Base-by-base conservation (phyloP, 1,284 basidiomycete genomes). In the Heimioporus punctisporus region DNA sequence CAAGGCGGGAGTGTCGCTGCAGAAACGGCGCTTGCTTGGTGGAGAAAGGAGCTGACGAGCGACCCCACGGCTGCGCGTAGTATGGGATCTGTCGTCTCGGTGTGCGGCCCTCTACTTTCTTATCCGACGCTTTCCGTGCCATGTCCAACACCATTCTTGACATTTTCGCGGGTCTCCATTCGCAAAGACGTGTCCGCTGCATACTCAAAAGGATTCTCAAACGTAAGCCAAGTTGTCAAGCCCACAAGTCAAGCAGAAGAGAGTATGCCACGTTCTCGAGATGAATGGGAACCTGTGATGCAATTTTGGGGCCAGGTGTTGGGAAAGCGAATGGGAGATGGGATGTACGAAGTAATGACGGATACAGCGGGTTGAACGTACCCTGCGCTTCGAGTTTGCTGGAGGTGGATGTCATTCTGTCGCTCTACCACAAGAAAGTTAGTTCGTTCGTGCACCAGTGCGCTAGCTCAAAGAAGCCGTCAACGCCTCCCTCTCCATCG, bases 221-320 rank as follows among this genome's bases (percentile, higher is more conserved):
- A 64, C 25, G 74, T 88, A 15, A 70, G 64, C 30, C 83, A 90
- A 54, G 75, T 77, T 14, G 46, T 56, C 0, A 66, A 58, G 26
- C 26, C 52, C 8, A 57, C 47, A 15, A 21, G 21, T 50, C 56
- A 51, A 31, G 56, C 48, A 30, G 66, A 65, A 5, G 70, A 68
- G 52, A 85, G 83, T 4, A 96, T 96, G 93, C 92, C 90, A 5
- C 72, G 78, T 19, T 86, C 84, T n/a, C 60, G 75, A 59, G 82
- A 84, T 10, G 92, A 95, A 64, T 95, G 92, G 91, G 81, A 83
- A 61, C 85, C 85, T 2, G 81, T 95, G 46, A 94, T 96, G 90
- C 75, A 78, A 55, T 95, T 95, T 70, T 96, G 93, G 93, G 90
- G 90, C 60, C 81, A 86, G 68, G 73, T 78, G 48, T 73, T 95